These are phyloP conservation scores for Anisodus acutangulus DNA, from an alignment of 257 asterid species.

Conservation along the genomic window DNA sequence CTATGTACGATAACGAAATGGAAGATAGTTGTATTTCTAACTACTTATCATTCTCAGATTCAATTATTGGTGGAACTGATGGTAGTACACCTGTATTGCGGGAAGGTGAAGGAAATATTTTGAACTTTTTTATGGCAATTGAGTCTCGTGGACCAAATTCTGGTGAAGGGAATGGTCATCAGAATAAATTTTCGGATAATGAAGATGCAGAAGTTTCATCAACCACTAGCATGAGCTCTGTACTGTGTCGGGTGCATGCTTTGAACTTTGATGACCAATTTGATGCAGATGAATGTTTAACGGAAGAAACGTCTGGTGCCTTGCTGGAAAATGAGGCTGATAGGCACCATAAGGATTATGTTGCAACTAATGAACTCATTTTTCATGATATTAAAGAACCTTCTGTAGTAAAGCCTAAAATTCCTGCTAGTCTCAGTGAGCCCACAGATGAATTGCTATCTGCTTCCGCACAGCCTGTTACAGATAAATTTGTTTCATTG, in stretches of 20 bases:
- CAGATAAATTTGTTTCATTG: slow-evolving; percentile 30
- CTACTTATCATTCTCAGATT: slow-evolving; percentile 84
- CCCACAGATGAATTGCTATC: slow-evolving; percentile 6
- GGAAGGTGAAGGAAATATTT: slow-evolving; percentile 67
- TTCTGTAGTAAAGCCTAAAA: slow-evolving; percentile 29
- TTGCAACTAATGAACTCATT: slow-evolving; percentile 30
- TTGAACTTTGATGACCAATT: slow-evolving; percentile 71
- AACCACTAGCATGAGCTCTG: slow-evolving; percentile 83
- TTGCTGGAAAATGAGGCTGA: slow-evolving; percentile 46
- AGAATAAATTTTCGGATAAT: slow-evolving; percentile 50
- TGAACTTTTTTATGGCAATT: slow-evolving; percentile 68
- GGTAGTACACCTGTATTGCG: slow-evolving; percentile 42
- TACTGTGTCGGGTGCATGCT: slow-evolving; percentile 72
- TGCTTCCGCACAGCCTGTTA: slow-evolving; percentile 24
- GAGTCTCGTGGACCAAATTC: slow-evolving; percentile 50
- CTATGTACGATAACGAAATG: slow-evolving; percentile 45
- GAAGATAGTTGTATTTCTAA: slow-evolving; percentile 64
- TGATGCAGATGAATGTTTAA: slow-evolving; percentile 55
- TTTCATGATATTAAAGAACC: slow-evolving; percentile 41
- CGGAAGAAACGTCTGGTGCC: slow-evolving; percentile 38
- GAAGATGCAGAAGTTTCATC: slow-evolving; percentile 88
- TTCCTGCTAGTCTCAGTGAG: neutral
- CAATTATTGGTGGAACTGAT: slow-evolving; percentile 67
- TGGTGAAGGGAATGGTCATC: slow-evolving; percentile 39
- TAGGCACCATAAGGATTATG: slow-evolving; percentile 34